A percentile compares a stretch with the other conserved stretches of the same genome.
These are phyloP conservation scores for Trypanosoma scelopori DNA, from an alignment of 208 protist genomes.

Conservation along the genomic window DNA sequence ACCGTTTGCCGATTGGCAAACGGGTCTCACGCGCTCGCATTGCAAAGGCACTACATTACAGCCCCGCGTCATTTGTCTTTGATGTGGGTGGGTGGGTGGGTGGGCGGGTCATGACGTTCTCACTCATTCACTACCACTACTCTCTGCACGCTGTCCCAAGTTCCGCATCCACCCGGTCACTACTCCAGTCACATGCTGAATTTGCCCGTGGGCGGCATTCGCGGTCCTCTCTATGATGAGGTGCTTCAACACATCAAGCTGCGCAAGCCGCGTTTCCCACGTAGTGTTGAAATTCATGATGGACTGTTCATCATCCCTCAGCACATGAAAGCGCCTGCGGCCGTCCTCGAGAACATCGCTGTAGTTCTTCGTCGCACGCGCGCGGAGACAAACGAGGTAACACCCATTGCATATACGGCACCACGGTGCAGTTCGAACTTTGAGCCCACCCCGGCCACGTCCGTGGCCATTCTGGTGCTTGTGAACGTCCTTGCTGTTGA, in stretches of 20 bases:
- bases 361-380: constrained; percentile 39
- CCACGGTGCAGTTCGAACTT: constrained; percentile 24
- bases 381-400: constrained; percentile 59
- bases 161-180: constrained; percentile 15
- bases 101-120: background rate
- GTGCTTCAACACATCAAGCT: constrained; percentile 47
- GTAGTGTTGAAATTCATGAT: constrained; percentile 43
- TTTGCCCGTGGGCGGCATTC: constrained; percentile 32
- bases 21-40: too few species aligned
- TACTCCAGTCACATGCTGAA: constrained; percentile 29
- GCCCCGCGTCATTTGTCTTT: too few species aligned
- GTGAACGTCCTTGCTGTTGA: background rate
- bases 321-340: constrained; percentile 58
- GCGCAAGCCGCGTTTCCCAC: constrained; percentile 46
- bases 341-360: constrained; percentile 62
- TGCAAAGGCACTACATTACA: too few species aligned
- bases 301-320: constrained; percentile 42
- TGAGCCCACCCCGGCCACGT: constrained; percentile 16
- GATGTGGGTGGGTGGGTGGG: too few species aligned
- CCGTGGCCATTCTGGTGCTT: background rate
- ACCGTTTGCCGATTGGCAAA: too few species aligned
- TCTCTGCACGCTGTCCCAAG: background rate
- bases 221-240: constrained; percentile 45
- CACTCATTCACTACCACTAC: background rate
- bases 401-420: constrained; percentile 54